Base-by-base conservation (phyloP, 2,329 filamentous ascomycete genomes). In the Fusarium austroafricanum region DNA sequence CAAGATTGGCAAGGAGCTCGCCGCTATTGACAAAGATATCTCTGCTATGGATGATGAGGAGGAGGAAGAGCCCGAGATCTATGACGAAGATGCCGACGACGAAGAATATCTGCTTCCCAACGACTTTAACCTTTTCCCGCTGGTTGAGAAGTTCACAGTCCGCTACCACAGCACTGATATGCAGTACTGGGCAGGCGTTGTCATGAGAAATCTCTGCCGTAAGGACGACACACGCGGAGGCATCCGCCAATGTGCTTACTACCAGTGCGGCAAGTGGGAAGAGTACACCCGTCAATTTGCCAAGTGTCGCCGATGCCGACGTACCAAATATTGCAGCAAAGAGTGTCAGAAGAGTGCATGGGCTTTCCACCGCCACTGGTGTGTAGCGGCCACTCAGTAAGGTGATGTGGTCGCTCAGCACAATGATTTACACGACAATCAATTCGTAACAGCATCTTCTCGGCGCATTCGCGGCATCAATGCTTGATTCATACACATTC, bases 271-370 rank as follows among this genome's bases (percentile, higher is more conserved):
- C 63, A 97, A 97, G 78, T 99, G 96, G 96, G 96, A 99, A 79
- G 92, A 97, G 80, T 97, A 89, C 78, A 94, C 95, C 38, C 89
- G 96, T 65, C 95, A 99, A 77, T 99, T 99, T 79, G 96, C 96
- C 72, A 99, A 99, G 82, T 99, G 96, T 82, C 90, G 96, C 70
- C 90, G 96, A 69, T 99, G 96, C 82, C 90, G 96, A 72, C 90
- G 96, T 70, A 99, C 96, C 65, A 99, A 99, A 80, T 97, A 97
- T 83, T 99, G 96, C 89, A 97, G 94, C 87, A 99, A 99, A 81
- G 96, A 99, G 80, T 99, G 96, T 81, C 96, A 99, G 82, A 98
- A 98, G 84, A 96, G 93, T 73, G 96, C 96, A 11, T 99, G 96
- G 96, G 94, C 96, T 28, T 98, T 94, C 80, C 96, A 99, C 78